A percentile compares a stretch with the other conserved stretches of the same genome.
Evolutionary conservation across 2,329 filamentous ascomycete species (phyloP).

Genomic region (Fusarium redolens): DNA sequence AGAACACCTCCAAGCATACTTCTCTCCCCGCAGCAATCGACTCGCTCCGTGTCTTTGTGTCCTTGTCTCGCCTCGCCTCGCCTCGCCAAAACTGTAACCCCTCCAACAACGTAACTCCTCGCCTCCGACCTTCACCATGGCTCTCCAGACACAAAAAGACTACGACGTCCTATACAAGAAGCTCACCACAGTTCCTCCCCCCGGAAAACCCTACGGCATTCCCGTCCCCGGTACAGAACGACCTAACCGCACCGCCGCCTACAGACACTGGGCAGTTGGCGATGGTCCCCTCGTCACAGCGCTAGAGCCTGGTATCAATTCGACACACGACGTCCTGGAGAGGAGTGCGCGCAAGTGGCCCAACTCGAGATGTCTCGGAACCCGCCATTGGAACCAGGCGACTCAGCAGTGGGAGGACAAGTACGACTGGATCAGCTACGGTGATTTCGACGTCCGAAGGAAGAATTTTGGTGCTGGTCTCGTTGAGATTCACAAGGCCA

Average conservation of each 20-base stretch:
- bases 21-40: constrained; percentile 16
- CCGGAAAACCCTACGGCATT: constrained; percentile 82
- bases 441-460: constrained; percentile 80
- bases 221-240: constrained; percentile 79
- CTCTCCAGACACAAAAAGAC: constrained; percentile 47
- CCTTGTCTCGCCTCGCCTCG: constrained; percentile 26
- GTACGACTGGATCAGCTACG: constrained; percentile 87
- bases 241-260: constrained; percentile 79
- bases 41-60: constrained; percentile 5
- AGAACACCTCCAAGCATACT: constrained; percentile 7
- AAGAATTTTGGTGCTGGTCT: constrained; percentile 88
- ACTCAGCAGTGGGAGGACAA: constrained; percentile 78
- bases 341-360: constrained; percentile 69
- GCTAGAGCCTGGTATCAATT: constrained; percentile 76
- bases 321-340: constrained; percentile 86
- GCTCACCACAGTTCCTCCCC: constrained; percentile 72
- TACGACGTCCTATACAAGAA: constrained; percentile 60
- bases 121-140: constrained; percentile 44
- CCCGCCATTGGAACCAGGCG: constrained; percentile 79
- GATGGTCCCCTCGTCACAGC: constrained; percentile 78
- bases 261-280: constrained; percentile 83
- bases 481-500: constrained; percentile 80
- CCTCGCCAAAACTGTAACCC: constrained; percentile 21
- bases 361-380: constrained; percentile 80
- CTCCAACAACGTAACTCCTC: constrained; percentile 6